phyloP scores from a whole-genome alignment of 352 stramenopile species.

The Chrysophaeum taylorii region DNA sequence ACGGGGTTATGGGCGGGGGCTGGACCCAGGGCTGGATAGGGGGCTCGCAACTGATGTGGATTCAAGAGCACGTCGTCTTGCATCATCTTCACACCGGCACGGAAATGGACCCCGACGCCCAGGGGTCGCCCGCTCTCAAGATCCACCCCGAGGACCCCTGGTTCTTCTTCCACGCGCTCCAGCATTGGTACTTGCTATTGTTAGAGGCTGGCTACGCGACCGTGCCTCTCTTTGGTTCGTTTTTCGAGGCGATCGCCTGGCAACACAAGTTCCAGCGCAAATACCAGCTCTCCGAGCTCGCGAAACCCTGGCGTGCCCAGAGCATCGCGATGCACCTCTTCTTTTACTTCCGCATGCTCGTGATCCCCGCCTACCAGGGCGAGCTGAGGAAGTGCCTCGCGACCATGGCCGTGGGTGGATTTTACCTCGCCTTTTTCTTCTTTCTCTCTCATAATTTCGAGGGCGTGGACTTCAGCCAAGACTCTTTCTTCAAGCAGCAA shows the following conservation, averaged over 20 bases:
- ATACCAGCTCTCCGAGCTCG: neutral
- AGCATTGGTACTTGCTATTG: constrained; percentile 7
- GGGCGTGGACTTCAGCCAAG: constrained; percentile 28
- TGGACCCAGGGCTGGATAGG: constrained; percentile 61
- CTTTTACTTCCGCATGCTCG: constrained; percentile 13
- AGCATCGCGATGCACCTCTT: constrained; percentile 10
- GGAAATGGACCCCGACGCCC: constrained; percentile 30
- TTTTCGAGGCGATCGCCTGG: neutral
- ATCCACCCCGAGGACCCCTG: neutral
- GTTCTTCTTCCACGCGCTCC: constrained; percentile 11
- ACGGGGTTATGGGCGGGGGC: constrained; percentile 60
- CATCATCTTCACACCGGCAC: constrained; percentile 33
- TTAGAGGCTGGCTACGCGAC: neutral
- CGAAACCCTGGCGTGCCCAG: neutral
- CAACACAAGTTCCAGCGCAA: constrained; percentile 6
- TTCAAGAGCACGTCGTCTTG: constrained; percentile 46
- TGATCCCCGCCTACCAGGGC: neutral
- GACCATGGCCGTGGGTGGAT: constrained; percentile 17
- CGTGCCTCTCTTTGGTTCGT: neutral
- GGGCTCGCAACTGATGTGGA: constrained; percentile 56
- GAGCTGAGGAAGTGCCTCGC: neutral
- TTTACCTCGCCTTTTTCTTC: constrained; percentile 51
- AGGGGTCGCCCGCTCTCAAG: neutral
- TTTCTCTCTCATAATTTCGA: constrained; percentile 67
- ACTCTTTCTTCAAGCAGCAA: constrained; percentile 61